Percentiles rank a stretch among this genome's conserved stretches.
phyloP scores from a whole-genome alignment of 371 early-diverging fungal genomes.

The Lichtheimia ramosa region DNA sequence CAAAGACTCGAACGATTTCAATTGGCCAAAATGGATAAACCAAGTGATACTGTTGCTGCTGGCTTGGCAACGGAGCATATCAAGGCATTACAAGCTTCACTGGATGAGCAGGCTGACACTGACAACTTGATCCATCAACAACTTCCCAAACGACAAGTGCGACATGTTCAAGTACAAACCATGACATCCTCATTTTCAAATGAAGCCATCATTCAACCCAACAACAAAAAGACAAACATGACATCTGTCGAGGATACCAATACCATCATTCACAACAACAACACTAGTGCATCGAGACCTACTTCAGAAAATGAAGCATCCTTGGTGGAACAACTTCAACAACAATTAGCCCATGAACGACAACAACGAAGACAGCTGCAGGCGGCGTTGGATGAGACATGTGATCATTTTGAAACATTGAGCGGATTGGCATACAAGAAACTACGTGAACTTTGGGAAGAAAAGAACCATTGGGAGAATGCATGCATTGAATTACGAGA shows the following conservation, averaged over 20 bases:
- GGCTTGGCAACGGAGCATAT: slow-evolving; percentile 41
- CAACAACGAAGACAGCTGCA: slow-evolving; percentile 36
- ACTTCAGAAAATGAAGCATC: background rate
- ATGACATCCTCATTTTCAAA: slow-evolving; percentile 10
- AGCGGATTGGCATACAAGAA: slow-evolving; percentile 59
- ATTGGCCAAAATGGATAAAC: slow-evolving; percentile 22
- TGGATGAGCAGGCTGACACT: background rate
- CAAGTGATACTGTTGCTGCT: slow-evolving; percentile 40
- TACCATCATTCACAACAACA: slow-evolving; percentile 1
- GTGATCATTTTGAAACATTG: slow-evolving; percentile 59
- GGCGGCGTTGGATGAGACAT: slow-evolving; percentile 53
- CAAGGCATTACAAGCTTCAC: slow-evolving; percentile 31
- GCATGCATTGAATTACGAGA: slow-evolving; percentile 41
- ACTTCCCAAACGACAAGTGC: slow-evolving; percentile 16
- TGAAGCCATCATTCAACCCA: background rate
- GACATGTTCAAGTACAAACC: slow-evolving; percentile 49
- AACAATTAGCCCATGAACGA: slow-evolving; percentile 30
- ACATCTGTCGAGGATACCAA: background rate
- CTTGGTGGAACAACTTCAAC: slow-evolving; percentile 22
- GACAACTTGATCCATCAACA: background rate
- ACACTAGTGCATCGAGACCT: background rate
- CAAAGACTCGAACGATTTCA: slow-evolving; percentile 35
- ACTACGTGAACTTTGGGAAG: slow-evolving; percentile 57
- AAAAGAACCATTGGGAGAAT: slow-evolving; percentile 47
- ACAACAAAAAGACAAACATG: background rate